phyloP scores from a whole-genome alignment of 768 basidiomycete species.

The Trametes maxima region DNA sequence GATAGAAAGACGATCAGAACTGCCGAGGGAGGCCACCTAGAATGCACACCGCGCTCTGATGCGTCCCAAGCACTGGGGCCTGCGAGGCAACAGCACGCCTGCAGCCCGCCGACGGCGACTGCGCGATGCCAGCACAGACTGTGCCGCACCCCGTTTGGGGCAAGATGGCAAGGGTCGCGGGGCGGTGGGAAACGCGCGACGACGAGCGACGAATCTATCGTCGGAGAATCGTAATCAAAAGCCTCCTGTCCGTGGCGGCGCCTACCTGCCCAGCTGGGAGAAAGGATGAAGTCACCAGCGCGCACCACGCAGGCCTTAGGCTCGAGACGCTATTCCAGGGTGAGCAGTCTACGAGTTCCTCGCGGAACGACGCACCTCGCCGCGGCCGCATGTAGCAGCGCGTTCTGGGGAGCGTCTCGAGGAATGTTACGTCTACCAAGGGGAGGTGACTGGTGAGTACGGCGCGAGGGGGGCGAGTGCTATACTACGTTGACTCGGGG shows the following conservation, averaged over 20 bases:
- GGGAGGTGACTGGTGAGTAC: neutral
- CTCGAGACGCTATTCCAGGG: conserved; percentile 8
- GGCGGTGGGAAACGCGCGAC: conserved; percentile 1
- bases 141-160: conserved; percentile 1
- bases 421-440: conserved; percentile 8
- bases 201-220: conserved; percentile 6
- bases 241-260: conserved; percentile 3
- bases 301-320: neutral
- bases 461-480: neutral
- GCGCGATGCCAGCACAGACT: neutral
- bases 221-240: conserved; percentile 14
- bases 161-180: conserved; percentile 8
- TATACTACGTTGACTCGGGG: neutral
- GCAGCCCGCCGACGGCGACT: neutral
- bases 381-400: conserved; percentile 3
- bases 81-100: neutral
- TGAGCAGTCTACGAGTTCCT: conserved; percentile 1
- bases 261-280: neutral
- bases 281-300: conserved; percentile 3
- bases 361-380: conserved; percentile 15
- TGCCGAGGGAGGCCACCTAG: neutral
- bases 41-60: conserved; percentile 2
- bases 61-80: neutral
- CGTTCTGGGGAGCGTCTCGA: conserved; percentile 1
- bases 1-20: conserved; percentile 11